A percentile compares a stretch with the other conserved stretches of the same genome.
These are phyloP conservation scores for Xylariaceae sp. DNA, from an alignment of 2,329 filamentous ascomycete genomes.

Conservation along the genomic window DNA sequence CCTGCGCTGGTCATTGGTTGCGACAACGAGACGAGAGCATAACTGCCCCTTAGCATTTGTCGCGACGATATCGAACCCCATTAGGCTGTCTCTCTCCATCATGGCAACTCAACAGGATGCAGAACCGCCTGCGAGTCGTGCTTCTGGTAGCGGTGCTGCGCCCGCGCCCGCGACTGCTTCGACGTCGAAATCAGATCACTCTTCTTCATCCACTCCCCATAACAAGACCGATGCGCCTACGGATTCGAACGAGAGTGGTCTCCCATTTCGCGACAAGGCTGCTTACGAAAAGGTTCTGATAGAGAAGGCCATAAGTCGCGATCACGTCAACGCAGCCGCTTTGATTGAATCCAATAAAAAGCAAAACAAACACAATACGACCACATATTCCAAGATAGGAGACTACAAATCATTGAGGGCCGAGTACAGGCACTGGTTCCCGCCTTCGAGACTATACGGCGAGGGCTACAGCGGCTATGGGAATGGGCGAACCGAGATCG, in stretches of 20 bases:
- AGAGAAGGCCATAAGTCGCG: conserved; percentile 61
- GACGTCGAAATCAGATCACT: conserved; percentile 40
- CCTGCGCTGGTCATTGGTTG: conserved; percentile 14
- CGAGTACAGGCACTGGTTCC: conserved; percentile 62
- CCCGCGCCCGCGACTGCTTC: conserved; percentile 33
- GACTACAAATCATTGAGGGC: conserved; percentile 70
- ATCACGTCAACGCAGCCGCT: conserved; percentile 61
- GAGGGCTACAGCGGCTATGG: conserved; percentile 88
- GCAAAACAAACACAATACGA: conserved; percentile 63
- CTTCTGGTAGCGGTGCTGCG: conserved; percentile 29
- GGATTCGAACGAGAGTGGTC: conserved; percentile 39
- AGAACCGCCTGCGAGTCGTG: conserved; percentile 34
- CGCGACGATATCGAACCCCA: conserved; percentile 23
- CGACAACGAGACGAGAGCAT: conserved; percentile 14
- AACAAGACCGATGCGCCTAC: conserved; percentile 42
- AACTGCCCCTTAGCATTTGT: conserved; percentile 17
- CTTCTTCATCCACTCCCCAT: conserved; percentile 39
- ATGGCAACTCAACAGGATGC: conserved; percentile 44
- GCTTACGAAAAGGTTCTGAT: conserved; percentile 61
- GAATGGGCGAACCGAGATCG: conserved; percentile 80
- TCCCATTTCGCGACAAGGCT: conserved; percentile 59
- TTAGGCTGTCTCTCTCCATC: conserved; percentile 27
- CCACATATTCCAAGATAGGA: conserved; percentile 71
- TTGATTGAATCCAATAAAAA: conserved; percentile 59
- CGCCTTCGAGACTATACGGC: conserved; percentile 66